Conservation (phyloP, 163 green algal genomes). For the Scenedesmus sp. region DNA sequence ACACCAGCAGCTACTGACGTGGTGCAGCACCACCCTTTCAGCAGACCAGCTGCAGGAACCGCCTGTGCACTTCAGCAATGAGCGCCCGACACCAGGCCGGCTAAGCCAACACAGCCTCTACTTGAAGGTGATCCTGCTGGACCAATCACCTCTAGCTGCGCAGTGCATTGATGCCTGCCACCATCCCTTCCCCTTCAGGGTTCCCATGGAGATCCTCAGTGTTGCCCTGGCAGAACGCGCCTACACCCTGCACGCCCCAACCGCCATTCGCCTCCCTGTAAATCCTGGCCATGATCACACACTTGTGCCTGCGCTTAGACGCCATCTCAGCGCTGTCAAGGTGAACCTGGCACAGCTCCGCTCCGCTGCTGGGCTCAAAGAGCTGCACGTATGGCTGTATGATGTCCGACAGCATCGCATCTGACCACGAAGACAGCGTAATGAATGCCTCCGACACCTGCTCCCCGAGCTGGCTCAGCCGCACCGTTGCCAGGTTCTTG, state of each 20-base stretch:
- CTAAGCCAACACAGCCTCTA: not conserved
- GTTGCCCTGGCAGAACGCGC: slow-evolving; percentile 28
- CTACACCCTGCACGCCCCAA: slow-evolving; percentile 28
- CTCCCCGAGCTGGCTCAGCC: not conserved
- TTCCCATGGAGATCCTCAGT: not conserved
- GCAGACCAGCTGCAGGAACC: no score
- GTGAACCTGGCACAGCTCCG: slow-evolving; percentile 47
- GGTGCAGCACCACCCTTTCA: no score
- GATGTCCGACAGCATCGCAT: slow-evolving; percentile 45
- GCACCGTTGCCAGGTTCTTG: slow-evolving; percentile 17
- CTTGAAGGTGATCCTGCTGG: no score
- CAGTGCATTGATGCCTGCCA: not conserved
- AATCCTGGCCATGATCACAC: slow-evolving; percentile 34
- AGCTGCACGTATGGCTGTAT: slow-evolving; percentile 20
- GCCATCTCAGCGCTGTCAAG: slow-evolving; percentile 14
- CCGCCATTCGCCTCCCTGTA: not conserved
- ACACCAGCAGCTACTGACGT: no score
- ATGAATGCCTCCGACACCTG: slow-evolving; percentile 18
- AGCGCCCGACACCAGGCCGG: no score
- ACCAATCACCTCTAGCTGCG: not conserved
- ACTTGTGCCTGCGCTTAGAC: slow-evolving; percentile 15
- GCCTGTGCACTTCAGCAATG: no score
- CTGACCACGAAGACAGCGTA: slow-evolving; percentile 37
- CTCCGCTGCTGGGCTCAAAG: not conserved
- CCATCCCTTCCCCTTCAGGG: not conserved